These are phyloP conservation scores for Raffaelea deltoideospora DNA, from an alignment of 2,329 filamentous ascomycete species.

Conservation along the genomic window DNA sequence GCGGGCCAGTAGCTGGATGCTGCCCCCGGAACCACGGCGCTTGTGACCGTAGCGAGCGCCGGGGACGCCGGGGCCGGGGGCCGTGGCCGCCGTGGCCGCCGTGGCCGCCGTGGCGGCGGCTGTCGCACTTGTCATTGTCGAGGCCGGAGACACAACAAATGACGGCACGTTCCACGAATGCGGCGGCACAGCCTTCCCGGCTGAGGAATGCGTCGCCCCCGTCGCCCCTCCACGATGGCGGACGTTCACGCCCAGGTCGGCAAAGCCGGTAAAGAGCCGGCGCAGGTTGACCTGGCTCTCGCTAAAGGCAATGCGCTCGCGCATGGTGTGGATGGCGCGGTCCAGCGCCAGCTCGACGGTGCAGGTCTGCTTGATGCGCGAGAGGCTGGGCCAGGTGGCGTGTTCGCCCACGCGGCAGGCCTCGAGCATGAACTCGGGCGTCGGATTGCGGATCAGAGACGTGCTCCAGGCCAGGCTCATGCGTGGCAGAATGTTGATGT, in stretches of 20 bases:
- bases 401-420: conserved; percentile 65
- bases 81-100: conserved; percentile 2
- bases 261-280: conserved; percentile 22
- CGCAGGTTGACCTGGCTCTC: conserved; percentile 47
- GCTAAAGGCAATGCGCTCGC: conserved; percentile 54
- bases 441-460: conserved; percentile 69
- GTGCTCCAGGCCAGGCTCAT: conserved; percentile 23
- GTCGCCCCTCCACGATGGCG: no score
- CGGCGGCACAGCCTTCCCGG: no score
- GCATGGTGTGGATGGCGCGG: conserved; percentile 52
- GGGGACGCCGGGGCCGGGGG: no score
- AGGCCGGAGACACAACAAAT: no score
- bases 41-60: no score
- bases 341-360: conserved; percentile 80
- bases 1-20: conserved; percentile 23
- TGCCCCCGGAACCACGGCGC: conserved; percentile 35
- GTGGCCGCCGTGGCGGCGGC: no score
- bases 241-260: conserved; percentile 14
- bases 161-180: no score
- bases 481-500: conserved; percentile 60
- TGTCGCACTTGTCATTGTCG: no score
- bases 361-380: conserved; percentile 71
- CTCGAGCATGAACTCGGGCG: conserved; percentile 69
- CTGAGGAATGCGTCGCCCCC: background rate
- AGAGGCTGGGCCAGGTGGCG: conserved; percentile 84